Base-by-base conservation (phyloP, 805 yeast species). In the Wickerhamia fluorescens region DNA sequence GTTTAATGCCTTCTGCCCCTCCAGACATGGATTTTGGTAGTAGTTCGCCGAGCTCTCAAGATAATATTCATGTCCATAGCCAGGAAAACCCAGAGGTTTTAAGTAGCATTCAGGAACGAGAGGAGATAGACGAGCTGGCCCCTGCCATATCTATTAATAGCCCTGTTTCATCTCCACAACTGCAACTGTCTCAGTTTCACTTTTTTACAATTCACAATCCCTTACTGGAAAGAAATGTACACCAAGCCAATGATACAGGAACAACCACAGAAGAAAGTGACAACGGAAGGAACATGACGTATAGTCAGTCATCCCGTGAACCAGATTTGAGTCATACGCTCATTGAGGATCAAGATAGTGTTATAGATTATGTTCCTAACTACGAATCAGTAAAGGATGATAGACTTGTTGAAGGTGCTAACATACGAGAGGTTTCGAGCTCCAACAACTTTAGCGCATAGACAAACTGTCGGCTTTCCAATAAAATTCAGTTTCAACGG, bases 1-100 rank as follows among this genome's bases (percentile, higher is more conserved):
- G 80, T 4, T 55, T 80, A 23, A 43, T 78, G 14, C 88, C 89
- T 0, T 76, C 85, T 2, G 79, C 54, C 18, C 68, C 68, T 1
- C 55, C 51, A 2, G 34, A 45, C 12, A 44, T 43, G 15, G 48
- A 45, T 18, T n/a, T n/a, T n/a, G n/a, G n/a, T n/a, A n/a, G n/a
- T n/a, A n/a, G n/a, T n/a, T n/a, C n/a, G n/a, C n/a, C n/a, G n/a
- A n/a, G n/a, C n/a, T 36, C 47, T 6, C 51, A 42, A 14, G 43
- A 41, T 6, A 51, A 45, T 5, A 22, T 18, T 12, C 4, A 8
- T 9, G 50, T 46, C 1, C 23, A 30, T 10, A 34, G 37, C 14
- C 37, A 35, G 14, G 28, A 27, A 17, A 22, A 31, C 22, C 13
- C 9, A 5, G 28, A 22, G 8, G 12, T 25, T 20, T 18, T 25